These are phyloP conservation scores for Phalaenopsis aphrodite DNA, from an alignment of 106 monocot genomes.

Conservation along the genomic window DNA sequence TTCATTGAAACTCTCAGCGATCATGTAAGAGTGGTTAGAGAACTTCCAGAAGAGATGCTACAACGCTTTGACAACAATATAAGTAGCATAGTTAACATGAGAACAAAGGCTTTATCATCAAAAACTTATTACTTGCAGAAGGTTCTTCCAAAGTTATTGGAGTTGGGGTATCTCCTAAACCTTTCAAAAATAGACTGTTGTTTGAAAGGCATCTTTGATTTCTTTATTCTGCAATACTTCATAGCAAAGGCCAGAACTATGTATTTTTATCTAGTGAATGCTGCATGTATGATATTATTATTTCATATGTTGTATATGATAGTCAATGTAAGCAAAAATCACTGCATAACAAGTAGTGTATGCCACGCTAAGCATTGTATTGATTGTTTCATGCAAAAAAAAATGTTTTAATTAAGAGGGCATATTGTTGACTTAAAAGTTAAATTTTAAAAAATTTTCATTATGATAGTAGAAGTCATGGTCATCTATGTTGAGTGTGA, in stretches of 20 bases:
- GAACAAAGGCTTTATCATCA: slow-evolving; percentile 76
- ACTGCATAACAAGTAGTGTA: neutral
- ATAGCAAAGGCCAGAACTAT: neutral
- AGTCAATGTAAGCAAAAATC: neutral
- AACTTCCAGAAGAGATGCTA: slow-evolving; percentile 69
- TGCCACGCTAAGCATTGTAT: neutral
- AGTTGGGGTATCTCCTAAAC: slow-evolving; percentile 51
- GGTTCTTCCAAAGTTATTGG: slow-evolving; percentile 82
- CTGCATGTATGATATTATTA: neutral
- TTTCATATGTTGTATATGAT: neutral
- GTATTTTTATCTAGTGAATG: neutral
- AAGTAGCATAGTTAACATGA: slow-evolving; percentile 87
- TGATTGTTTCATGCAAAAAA: neutral
- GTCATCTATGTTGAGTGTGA: neutral
- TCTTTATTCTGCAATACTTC: neutral
- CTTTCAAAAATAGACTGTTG: neutral
- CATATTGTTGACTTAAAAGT: too few relatives aligned
- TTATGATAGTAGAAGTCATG: neutral
- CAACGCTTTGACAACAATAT: slow-evolving; percentile 77
- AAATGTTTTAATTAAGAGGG: neutral
- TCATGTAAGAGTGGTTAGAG: slow-evolving; percentile 73
- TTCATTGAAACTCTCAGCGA: slow-evolving; percentile 64
- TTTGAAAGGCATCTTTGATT: slow-evolving; percentile 1
- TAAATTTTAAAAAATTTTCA: neutral
- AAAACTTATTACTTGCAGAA: slow-evolving; percentile 68